These are phyloP conservation scores for Nothomitra cinnamomea DNA, from an alignment of 2,329 filamentous ascomycete genomes.

Conservation along the genomic window DNA sequence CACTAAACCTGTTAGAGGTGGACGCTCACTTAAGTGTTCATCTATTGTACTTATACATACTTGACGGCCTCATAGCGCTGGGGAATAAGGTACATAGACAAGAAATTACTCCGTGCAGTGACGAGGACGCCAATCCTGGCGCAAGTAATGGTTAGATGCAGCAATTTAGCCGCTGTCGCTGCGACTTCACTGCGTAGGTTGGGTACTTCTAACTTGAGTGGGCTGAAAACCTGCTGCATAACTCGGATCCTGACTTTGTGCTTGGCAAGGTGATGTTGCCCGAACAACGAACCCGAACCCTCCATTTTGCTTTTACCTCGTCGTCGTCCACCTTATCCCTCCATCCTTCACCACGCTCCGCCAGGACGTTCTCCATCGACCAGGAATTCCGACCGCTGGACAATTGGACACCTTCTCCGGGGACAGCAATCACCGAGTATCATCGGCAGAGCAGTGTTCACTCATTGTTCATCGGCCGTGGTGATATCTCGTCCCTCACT, in stretches of 20 bases:
- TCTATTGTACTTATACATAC: no score
- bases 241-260: background rate
- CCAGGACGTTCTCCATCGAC: background rate
- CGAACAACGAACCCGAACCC: conserved; percentile 1
- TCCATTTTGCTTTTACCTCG: conserved; percentile 3
- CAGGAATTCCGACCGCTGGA: background rate
- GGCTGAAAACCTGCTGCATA: no score
- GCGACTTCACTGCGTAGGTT: background rate
- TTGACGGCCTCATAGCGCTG: no score
- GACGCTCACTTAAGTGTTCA: no score
- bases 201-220: background rate
- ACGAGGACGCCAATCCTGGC: no score
- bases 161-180: background rate
- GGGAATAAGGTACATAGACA: background rate
- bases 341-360: background rate
- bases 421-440: background rate
- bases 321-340: conserved; percentile 2
- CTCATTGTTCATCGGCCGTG: background rate
- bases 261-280: conserved; percentile 1
- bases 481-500: conserved; percentile 2
- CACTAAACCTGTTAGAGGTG: no score
- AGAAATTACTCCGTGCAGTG: background rate
- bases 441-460: background rate
- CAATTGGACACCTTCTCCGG: background rate
- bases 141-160: no score